Base-by-base conservation (phyloP, 2,329 filamentous ascomycete genomes). In the Colletotrichum caudatum region DNA sequence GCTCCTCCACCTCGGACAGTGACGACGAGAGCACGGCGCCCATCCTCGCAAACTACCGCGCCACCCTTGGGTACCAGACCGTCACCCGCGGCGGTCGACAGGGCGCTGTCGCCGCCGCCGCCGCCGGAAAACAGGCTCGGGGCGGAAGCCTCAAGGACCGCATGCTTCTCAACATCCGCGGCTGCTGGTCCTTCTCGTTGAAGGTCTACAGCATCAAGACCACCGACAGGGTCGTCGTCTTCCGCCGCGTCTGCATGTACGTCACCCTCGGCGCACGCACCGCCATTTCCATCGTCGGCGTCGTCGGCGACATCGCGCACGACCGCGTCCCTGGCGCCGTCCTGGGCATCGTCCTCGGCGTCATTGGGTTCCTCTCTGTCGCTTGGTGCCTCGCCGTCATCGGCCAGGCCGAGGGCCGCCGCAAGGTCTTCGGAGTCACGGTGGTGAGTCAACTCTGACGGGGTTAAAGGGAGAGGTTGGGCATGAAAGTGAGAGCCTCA, bases 341-440 rank as follows among this genome's bases (percentile, higher is more conserved):
- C 26, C 20, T 72, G 23, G 70, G 67, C 23, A 46, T 62, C 54
- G 60, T 70, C 39, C 44, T 69, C 18, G 61, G 59, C 7, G 50
- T 71, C 33, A 11, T 71, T 20, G 60, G 61, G 2, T 72, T 70
- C 44, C 46, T 72, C 48, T 71, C 62, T 35, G 58, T 72, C 18
- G 70, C 66, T 8, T 72, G 70, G 70, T 65, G 66, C 8, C 61
- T 72, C 20, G 61, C 66, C n/a, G 35, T 61, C 26, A 71, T 72
- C 7, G 66, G 66, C 4, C 66, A 72, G 57, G 66, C 67, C 4
- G 60, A 72, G 61, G 66, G 70, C 4, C 56, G 66, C 3, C 56
- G 70, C 37, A 72, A 66, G 57, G 66, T 71, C 14, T 33, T 72
- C 16, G 66, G 70, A 6, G 29, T 66, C 39, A 65, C 65, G 60